Conservation (phyloP, 208 protist species). For the Acanthamoeba lenticulata region DNA sequence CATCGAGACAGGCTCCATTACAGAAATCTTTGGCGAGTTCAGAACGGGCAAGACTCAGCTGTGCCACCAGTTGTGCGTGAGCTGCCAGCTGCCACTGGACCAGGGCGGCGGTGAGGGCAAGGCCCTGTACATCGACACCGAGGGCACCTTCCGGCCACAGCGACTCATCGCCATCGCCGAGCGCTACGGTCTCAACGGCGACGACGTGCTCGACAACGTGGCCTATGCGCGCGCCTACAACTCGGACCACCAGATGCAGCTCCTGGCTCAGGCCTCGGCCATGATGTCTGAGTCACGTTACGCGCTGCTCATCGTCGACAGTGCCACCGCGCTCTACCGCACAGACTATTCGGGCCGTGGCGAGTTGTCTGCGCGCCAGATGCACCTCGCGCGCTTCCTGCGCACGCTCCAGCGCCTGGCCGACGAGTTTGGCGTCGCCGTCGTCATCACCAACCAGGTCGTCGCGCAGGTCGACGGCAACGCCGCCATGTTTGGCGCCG, state of each 20-base stretch:
- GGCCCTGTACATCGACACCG: conserved; percentile 99
- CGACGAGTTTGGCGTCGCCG: conserved; percentile 98
- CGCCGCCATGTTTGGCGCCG: conserved; percentile 95
- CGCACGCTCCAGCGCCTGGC: conserved; percentile 96
- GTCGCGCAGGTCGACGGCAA: conserved; percentile 98
- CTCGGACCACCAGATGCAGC: conserved; percentile 97
- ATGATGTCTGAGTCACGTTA: conserved; percentile 99
- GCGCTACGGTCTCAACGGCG: conserved; percentile 86
- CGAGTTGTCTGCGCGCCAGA: conserved; percentile 97
- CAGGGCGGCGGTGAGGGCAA: conserved; percentile 98
- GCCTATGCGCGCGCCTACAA: conserved; percentile 99
- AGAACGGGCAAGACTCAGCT: conserved; percentile 99
- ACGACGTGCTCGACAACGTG: conserved; percentile 99
- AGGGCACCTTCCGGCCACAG: conserved; percentile 99
- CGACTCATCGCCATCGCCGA: conserved; percentile 90
- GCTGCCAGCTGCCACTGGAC: conserved; percentile 95
- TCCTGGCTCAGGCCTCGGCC: conserved; percentile 95
- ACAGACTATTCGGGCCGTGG: conserved; percentile 99
- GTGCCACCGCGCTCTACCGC: conserved; percentile 97
- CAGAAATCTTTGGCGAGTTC: conserved; percentile 99
- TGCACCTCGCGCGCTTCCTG: conserved; percentile 99
- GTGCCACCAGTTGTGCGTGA: conserved; percentile 99
- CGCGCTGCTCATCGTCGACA: conserved; percentile 98
- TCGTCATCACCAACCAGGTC: conserved; percentile 99
- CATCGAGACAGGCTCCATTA: conserved; percentile 99